phyloP scores from a whole-genome alignment of 108 stramenopile species.

The Fragilariopsis cylindrus region DNA sequence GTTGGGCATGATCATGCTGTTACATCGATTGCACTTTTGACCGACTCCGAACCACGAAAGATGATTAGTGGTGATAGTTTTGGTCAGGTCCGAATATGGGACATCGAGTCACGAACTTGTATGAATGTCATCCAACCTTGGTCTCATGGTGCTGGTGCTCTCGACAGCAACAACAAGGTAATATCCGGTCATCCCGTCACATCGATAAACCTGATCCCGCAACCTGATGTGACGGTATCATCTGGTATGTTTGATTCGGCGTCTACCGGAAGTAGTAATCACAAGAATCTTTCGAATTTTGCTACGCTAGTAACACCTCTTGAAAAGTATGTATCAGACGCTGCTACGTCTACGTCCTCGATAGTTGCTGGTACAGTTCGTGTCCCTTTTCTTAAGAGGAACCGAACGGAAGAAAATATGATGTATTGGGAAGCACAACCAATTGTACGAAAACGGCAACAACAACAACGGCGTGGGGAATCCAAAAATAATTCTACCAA shows the following conservation, averaged over 20 bases:
- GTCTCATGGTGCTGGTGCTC: constrained; percentile 38
- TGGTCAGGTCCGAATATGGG: constrained; percentile 84
- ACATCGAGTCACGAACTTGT: constrained; percentile 66
- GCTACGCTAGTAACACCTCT: constrained; percentile 31
- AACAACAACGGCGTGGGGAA: background rate
- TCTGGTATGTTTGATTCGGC: constrained; percentile 28
- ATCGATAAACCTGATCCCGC: constrained; percentile 45
- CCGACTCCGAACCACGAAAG: constrained; percentile 35
- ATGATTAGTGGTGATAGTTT: constrained; percentile 72
- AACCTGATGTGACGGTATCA: constrained; percentile 9
- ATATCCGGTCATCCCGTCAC: constrained; percentile 56
- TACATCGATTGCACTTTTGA: constrained; percentile 56
- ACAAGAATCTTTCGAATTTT: constrained; percentile 18
- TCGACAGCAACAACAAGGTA: constrained; percentile 17
- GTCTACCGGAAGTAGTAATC: background rate
- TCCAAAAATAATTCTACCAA: background rate
- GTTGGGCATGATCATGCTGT: constrained; percentile 72
- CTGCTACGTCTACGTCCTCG: background rate
- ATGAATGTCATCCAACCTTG: constrained; percentile 67
- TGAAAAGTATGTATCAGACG: constrained; percentile 30
- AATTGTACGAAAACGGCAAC: constrained; percentile 16
- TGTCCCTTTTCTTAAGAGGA: constrained; percentile 31
- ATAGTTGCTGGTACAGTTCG: constrained; percentile 12
- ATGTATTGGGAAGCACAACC: constrained; percentile 21
- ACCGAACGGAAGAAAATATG: constrained; percentile 7